These are phyloP conservation scores for Russula compacta DNA, from an alignment of 768 basidiomycete species.

Conservation along the genomic window DNA sequence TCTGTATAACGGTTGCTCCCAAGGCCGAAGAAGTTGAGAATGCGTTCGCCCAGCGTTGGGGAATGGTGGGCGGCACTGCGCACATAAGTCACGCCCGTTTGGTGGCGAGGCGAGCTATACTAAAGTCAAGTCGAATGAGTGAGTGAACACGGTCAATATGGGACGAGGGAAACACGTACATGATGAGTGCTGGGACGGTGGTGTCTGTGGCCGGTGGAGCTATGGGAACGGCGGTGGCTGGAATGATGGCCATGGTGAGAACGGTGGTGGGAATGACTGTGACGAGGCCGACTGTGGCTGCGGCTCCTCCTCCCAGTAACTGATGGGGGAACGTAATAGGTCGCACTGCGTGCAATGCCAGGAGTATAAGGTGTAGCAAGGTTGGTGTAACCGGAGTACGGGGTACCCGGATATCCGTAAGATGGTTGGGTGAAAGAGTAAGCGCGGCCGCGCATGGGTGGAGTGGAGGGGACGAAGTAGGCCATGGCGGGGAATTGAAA, in stretches of 20 bases:
- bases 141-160: not conserved
- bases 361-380: constrained; percentile 5
- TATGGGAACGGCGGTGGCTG: constrained; percentile 12
- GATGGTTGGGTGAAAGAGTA: constrained; percentile 19
- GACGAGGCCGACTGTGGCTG: constrained; percentile 19
- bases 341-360: not conserved
- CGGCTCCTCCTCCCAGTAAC: constrained; percentile 15
- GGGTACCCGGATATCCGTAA: constrained; percentile 20
- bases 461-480: constrained; percentile 24
- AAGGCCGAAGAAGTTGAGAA: constrained; percentile 32
- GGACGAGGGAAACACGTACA: constrained; percentile 7
- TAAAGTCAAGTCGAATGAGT: not conserved
- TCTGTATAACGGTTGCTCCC: constrained; percentile 31
- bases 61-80: not conserved
- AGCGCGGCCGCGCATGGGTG: constrained; percentile 19
- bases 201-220: constrained; percentile 3
- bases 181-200: constrained; percentile 9
- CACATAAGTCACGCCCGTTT: constrained; percentile 8
- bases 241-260: constrained; percentile 12
- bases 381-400: constrained; percentile 19
- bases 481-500: constrained; percentile 6
- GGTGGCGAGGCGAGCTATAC: constrained; percentile 1
- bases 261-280: constrained; percentile 13
- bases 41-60: constrained; percentile 30
- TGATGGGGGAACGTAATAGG: constrained; percentile 19